A percentile compares a stretch with the other conserved stretches of the same genome.
Conservation (phyloP, 2,329 filamentous ascomycete genomes). For the Fusarium acutatum region DNA sequence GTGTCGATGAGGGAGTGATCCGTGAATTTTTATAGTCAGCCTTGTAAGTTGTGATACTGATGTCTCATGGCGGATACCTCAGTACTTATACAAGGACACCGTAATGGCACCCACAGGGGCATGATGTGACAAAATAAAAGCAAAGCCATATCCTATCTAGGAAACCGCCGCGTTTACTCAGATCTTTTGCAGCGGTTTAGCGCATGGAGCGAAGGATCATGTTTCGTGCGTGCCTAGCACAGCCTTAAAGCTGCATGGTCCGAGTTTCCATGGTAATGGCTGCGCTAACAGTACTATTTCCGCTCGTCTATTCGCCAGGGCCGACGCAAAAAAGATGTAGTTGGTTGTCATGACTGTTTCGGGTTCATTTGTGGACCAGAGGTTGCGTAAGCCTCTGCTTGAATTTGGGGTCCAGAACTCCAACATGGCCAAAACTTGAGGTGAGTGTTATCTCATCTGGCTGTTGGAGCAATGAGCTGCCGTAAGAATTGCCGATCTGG, state of each 20-base stretch:
- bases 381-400: constrained; percentile 29
- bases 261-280: constrained; percentile 13
- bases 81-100: constrained; percentile 18
- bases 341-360: constrained; percentile 10
- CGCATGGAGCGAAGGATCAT: background rate
- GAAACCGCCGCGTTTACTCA: constrained; percentile 14
- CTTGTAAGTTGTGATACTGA: background rate
- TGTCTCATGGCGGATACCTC: background rate
- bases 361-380: constrained; percentile 19
- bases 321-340: background rate
- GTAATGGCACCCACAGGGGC: background rate
- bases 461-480: background rate
- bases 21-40: background rate
- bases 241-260: constrained; percentile 16
- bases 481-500: background rate
- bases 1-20: background rate
- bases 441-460: background rate
- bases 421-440: background rate
- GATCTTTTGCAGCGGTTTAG: background rate
- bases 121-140: background rate
- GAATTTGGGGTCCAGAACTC: background rate
- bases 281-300: background rate
- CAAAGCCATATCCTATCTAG: constrained; percentile 1
- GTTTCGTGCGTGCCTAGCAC: constrained; percentile 23
- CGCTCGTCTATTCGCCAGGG: constrained; percentile 9